Evolutionary conservation across 768 basidiomycete species (phyloP).

Genomic region (Podaxis sp.): DNA sequence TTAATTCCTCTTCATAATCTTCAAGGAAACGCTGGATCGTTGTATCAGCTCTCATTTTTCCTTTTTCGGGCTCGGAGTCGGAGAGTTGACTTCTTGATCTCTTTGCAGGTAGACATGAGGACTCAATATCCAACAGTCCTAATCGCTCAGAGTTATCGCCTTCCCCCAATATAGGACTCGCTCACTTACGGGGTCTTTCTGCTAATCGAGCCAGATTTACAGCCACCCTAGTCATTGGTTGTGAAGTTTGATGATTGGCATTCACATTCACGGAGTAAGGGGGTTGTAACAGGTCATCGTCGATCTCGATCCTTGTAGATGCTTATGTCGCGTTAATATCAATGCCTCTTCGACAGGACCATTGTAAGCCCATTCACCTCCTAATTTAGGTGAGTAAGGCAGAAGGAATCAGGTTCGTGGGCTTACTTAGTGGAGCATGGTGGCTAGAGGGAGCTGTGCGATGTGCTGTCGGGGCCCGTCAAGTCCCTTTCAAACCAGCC

Average conservation of each 20-base stretch:
- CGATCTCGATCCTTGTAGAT: background rate
- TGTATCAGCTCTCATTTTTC: constrained; percentile 34
- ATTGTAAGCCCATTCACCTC: background rate
- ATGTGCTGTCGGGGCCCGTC: background rate
- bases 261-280: background rate
- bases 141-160: background rate
- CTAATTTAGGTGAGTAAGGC: background rate
- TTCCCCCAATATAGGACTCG: background rate
- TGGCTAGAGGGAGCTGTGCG: background rate
- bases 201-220: background rate
- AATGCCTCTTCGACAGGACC: background rate
- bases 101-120: constrained; percentile 14
- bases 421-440: background rate
- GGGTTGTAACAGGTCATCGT: background rate
- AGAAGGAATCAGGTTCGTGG: background rate
- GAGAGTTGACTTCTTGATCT: constrained; percentile 11
- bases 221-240: background rate
- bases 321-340: background rate
- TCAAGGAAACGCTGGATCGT: constrained; percentile 28
- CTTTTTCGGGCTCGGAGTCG: constrained; percentile 31
- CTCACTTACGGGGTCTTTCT: background rate
- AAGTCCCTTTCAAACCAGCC: background rate
- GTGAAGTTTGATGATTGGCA: background rate
- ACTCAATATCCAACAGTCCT: background rate
- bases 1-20: constrained; percentile 59